A percentile compares a stretch with the other conserved stretches of the same genome.
phyloP scores from a whole-genome alignment of 129 eudicot genomes.

The Glebionis coronaria region DNA sequence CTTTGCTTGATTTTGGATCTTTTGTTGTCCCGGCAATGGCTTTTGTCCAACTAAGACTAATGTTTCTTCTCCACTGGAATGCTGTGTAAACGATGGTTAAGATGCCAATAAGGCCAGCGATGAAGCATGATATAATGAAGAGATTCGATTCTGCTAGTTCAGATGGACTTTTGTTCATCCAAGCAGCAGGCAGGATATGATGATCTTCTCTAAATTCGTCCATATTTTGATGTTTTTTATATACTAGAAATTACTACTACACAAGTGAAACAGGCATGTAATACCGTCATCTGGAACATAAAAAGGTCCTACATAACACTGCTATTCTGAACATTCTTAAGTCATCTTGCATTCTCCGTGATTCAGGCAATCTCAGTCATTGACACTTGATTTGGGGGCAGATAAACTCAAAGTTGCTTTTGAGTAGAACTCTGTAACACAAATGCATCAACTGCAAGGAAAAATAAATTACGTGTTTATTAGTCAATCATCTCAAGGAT shows the following conservation, averaged over 20 bases:
- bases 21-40: conserved; percentile 95
- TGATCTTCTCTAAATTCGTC: conserved; percentile 66
- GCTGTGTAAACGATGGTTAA: conserved; percentile 87
- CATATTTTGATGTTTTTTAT: conserved; percentile 41
- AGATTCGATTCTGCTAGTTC: conserved; percentile 68
- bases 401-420: conserved; percentile 4
- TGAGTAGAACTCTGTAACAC: neutral
- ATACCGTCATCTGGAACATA: conserved; percentile 15
- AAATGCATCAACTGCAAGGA: conserved; percentile 23
- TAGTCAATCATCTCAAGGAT: neutral
- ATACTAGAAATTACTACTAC: conserved; percentile 18
- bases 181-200: conserved; percentile 52
- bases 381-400: neutral
- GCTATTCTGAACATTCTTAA: neutral
- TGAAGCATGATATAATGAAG: conserved; percentile 68
- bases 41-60: conserved; percentile 92
- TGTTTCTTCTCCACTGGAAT: conserved; percentile 98
- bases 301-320: conserved; percentile 15
- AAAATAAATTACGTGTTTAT: conserved; percentile 10
- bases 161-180: conserved; percentile 54
- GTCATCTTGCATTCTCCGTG: conserved; percentile 21
- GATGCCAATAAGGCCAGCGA: conserved; percentile 86
- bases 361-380: conserved; percentile 1
- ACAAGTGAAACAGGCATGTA: neutral
- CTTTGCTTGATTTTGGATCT: conserved; percentile 77